phyloP scores from a whole-genome alignment of 257 asterid species.

The Solanum sitiens region DNA sequence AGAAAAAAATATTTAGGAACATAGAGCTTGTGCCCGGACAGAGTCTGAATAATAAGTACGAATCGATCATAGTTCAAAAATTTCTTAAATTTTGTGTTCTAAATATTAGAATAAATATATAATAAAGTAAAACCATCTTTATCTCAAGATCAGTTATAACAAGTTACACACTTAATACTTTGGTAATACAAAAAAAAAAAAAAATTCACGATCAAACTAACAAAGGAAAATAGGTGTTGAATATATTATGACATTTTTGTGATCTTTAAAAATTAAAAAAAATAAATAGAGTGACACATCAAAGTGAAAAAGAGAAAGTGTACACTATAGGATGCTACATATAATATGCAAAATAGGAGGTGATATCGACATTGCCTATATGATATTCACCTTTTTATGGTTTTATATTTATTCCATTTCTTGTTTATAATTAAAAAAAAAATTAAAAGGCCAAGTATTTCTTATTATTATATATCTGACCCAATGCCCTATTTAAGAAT shows the following conservation, averaged over 20 bases:
- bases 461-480: neutral
- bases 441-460: neutral
- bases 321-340: neutral
- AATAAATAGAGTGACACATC: neutral
- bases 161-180: too few relatives aligned
- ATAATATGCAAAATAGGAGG: neutral
- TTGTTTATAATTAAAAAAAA: too few relatives aligned
- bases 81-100: too few relatives aligned
- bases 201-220: neutral
- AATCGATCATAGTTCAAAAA: neutral
- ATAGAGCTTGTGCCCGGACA: neutral
- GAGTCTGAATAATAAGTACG: too few relatives aligned
- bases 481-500: neutral
- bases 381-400: neutral
- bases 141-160: too few relatives aligned
- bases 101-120: too few relatives aligned
- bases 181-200: too few relatives aligned
- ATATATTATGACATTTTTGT: neutral
- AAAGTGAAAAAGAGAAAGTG: neutral
- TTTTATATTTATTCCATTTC: neutral
- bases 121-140: neutral
- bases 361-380: neutral
- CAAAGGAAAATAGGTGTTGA: neutral
- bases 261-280: neutral
- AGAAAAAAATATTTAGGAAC: neutral